Base-by-base conservation (phyloP, 352 stramenopile species). In the Albugo candida region DNA sequence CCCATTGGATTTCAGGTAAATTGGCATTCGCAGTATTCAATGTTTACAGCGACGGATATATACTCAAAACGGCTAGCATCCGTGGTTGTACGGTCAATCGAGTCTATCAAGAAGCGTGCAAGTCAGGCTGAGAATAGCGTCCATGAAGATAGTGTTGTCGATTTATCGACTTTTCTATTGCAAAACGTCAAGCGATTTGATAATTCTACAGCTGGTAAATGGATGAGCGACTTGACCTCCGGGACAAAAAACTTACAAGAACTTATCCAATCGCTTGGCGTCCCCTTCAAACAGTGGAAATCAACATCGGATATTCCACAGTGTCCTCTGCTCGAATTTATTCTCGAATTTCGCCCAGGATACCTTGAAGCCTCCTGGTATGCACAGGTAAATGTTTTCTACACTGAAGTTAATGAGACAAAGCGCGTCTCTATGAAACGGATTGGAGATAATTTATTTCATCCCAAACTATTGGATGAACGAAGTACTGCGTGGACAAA, bases 251-350 rank as follows among this genome's bases (percentile, higher is more conserved):
- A 61, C 48, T 64, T 81, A 20, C 57, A 70, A 24, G 76, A 87
- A 34, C 60, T 92, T 14, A 72, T 85, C 17, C 75, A 92, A 49
- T 60, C 61, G 4, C 68, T 83, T 45, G 76, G 78, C 2, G 74
- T 92, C 1, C 75, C 78, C 1, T 87, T 88, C 51, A 84, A 88
- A 53, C 71, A 87, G 46, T 92, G 78, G 78, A 65, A 69, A 1
- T 68, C 78, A 11, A 68, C 82, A 5, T 61, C 69, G 3, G 77
- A 82, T 16, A 62, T 80, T 13, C 78, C 73, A 19, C 87, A 84
- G 54, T 92, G 78, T 36, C 75, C 73, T 12, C 47, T 92, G 14
- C 59, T 92, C 2, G 78, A 92, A 16, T 77, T 68, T 51, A 70
- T 92, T 14, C 68, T 84, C 21, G 63, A 58, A 6, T 92, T 86